These are phyloP conservation scores for Tulasnella sp. DNA, from an alignment of 768 basidiomycete genomes.

Conservation along the genomic window DNA sequence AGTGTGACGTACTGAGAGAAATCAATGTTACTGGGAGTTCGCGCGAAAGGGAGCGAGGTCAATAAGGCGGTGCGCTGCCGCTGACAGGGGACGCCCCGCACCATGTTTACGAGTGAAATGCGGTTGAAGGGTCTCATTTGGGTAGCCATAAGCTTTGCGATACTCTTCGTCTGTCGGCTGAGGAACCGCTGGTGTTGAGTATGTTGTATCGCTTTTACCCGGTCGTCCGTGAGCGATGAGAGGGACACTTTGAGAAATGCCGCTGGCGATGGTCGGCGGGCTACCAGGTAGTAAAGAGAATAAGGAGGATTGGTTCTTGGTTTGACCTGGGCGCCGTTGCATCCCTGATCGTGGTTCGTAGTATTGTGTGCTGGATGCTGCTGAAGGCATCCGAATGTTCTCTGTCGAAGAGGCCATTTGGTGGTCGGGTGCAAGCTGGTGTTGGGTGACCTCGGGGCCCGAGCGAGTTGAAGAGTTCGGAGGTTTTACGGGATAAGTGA, in stretches of 20 bases:
- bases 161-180: neutral
- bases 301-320: neutral
- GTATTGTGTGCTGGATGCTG: neutral
- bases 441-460: neutral
- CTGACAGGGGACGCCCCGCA: neutral
- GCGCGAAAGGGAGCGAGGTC: neutral
- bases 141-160: neutral
- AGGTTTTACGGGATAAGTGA: neutral
- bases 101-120: constrained; percentile 14
- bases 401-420: neutral
- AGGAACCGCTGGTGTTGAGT: neutral
- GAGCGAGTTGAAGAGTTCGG: neutral
- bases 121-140: neutral
- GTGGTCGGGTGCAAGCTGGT: neutral
- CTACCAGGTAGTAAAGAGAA: neutral
- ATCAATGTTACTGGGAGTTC: neutral
- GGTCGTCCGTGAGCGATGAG: neutral
- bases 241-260: neutral
- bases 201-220: neutral
- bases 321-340: neutral
- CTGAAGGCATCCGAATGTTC: neutral
- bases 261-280: constrained; percentile 6
- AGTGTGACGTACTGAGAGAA: neutral
- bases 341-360: neutral
- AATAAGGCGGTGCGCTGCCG: neutral